Evolutionary conservation across 2,329 filamentous ascomycete genomes (phyloP), one percentile per base, ranked within the genome.

Genomic region (Xylariomycetidae sp.): DNA sequence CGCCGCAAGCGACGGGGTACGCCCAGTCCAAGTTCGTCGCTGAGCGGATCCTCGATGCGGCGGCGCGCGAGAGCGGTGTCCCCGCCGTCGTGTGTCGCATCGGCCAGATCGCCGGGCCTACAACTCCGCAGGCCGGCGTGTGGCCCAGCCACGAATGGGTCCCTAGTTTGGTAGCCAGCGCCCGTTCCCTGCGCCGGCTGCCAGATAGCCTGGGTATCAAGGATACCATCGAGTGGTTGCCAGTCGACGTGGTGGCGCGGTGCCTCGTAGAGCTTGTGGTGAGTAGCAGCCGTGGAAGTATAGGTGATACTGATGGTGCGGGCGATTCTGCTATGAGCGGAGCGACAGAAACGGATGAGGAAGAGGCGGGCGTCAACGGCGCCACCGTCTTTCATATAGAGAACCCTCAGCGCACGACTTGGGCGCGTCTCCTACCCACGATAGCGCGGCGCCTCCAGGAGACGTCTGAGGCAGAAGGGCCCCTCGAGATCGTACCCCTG

Each of bases 211-310:
- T 77, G 0, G 73, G 72, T 0, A 39, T 48, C 2, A 51, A 62
- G 43, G 53, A 64, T 5, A 42, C 45, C 1, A 57, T 77, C 3
- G 70, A 77, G 46, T 79, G 74, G 74, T 57, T 72, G 2, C 72
- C 74, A 0, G 62, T 76, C 12, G 72, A 71, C 28, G 36, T 52
- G 10, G 46, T 44, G 6, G 25, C 15, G 12, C 25, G 40, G 14
- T 34, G 38, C 6, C 16, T 12, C 6, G 17, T 50, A 6, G 46
- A 50, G 19, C 48, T 43, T 42, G n/a, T n/a, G n/a, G n/a, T n/a
- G n/a, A n/a, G n/a, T n/a, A n/a, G n/a, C n/a, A n/a, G n/a, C n/a
- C n/a, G n/a, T n/a, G n/a, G n/a, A n/a, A n/a, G n/a, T n/a, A n/a
- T n/a, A n/a, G n/a, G n/a, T n/a, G n/a, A n/a, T n/a, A n/a, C n/a